Evolutionary conservation across 2,329 filamentous ascomycete species (phyloP).

Genomic region (Penicillium paneum): DNA sequence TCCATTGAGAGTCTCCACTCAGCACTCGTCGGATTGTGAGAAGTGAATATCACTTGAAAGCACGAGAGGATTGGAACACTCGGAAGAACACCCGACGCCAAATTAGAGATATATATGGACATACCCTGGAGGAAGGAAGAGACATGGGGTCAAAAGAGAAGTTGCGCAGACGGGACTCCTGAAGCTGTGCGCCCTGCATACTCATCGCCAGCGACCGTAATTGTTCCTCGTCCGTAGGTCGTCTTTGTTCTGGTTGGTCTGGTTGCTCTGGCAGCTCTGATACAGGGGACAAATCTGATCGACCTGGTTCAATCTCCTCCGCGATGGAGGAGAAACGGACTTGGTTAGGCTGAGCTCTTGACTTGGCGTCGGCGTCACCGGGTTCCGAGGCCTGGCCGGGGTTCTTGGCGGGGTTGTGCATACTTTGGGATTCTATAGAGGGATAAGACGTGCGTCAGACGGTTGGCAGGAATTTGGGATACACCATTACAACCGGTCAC

Average conservation of each 20-base stretch:
- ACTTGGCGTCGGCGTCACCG: slow-evolving; percentile 28
- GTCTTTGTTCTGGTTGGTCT: slow-evolving; percentile 5
- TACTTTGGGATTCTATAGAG: slow-evolving; percentile 16
- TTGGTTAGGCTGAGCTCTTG: slow-evolving; percentile 33
- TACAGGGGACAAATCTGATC: slow-evolving; percentile 28
- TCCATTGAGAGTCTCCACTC: background rate
- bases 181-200: slow-evolving; percentile 70
- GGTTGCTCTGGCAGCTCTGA: slow-evolving; percentile 6
- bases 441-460: slow-evolving; percentile 11
- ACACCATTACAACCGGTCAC: slow-evolving; percentile 1
- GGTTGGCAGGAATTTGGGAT: background rate
- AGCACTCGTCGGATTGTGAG: background rate
- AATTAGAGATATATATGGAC: slow-evolving; percentile 19
- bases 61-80: background rate
- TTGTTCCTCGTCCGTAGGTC: slow-evolving; percentile 54
- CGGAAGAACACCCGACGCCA: background rate
- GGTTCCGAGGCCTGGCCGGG: slow-evolving; percentile 23
- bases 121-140: slow-evolving; percentile 58
- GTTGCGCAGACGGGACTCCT: slow-evolving; percentile 78
- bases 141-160: slow-evolving; percentile 91
- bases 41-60: background rate
- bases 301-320: slow-evolving; percentile 63
- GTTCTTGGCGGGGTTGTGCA: slow-evolving; percentile 24
- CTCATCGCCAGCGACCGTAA: slow-evolving; percentile 69
- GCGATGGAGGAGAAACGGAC: slow-evolving; percentile 71